phyloP scores from a whole-genome alignment of 2,329 filamentous ascomycete genomes.

The Trichophyton simii region DNA sequence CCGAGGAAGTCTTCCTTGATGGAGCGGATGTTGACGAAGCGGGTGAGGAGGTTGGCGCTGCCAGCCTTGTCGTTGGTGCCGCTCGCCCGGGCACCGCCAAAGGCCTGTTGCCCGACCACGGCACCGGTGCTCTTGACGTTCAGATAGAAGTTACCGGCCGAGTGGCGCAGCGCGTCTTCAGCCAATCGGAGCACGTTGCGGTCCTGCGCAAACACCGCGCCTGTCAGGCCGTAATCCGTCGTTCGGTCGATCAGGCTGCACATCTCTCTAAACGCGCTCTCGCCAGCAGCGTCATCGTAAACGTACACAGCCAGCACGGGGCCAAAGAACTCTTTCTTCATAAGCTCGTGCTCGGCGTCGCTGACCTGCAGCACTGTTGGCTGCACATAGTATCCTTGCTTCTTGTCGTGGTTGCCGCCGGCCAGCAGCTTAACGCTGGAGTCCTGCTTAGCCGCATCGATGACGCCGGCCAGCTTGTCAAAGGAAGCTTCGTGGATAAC shows the following conservation, averaged over 20 bases:
- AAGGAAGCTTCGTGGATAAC: slow-evolving; percentile 76
- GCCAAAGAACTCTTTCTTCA: slow-evolving; percentile 71
- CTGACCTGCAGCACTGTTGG: slow-evolving; percentile 69
- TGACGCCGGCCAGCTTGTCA: slow-evolving; percentile 63
- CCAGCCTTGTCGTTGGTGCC: slow-evolving; percentile 66
- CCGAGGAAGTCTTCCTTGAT: slow-evolving; percentile 63
- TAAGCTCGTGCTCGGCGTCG: slow-evolving; percentile 60
- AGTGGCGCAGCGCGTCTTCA: slow-evolving; percentile 25
- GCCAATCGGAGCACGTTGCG: slow-evolving; percentile 25
- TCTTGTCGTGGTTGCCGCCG: slow-evolving; percentile 65
- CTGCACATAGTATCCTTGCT: slow-evolving; percentile 69
- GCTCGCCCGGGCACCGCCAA: slow-evolving; percentile 54
- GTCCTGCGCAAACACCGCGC: slow-evolving; percentile 33
- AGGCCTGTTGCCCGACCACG: slow-evolving; percentile 61
- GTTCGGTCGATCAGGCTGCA: slow-evolving; percentile 39
- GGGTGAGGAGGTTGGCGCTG: slow-evolving; percentile 48
- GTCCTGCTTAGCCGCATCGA: slow-evolving; percentile 66
- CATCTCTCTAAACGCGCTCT: slow-evolving; percentile 46
- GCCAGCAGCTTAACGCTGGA: slow-evolving; percentile 57
- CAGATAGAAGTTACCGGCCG: slow-evolving; percentile 33
- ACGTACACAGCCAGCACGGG: slow-evolving; percentile 63
- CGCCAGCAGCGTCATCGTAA: slow-evolving; percentile 55
- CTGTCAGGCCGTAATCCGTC: slow-evolving; percentile 31
- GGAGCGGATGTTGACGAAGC: slow-evolving; percentile 55
- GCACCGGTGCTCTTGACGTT: slow-evolving; percentile 50